Evolutionary conservation across 257 asterid species (phyloP), one percentile per base, ranked within the genome.

Genomic region (Buddleja alternifolia): DNA sequence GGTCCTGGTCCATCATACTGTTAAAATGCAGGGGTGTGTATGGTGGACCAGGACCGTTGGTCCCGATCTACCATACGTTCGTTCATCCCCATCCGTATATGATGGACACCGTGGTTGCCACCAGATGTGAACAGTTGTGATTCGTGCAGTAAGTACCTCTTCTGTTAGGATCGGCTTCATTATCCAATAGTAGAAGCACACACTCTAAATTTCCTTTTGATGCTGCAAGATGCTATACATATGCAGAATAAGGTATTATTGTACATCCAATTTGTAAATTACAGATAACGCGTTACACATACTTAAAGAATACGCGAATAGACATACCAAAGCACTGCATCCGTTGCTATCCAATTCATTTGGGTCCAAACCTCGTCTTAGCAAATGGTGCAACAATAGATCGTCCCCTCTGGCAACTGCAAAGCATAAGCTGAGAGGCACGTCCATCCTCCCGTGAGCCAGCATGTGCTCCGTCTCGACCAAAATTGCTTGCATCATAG

Each of bases 361-460:
- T 8, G 95, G 90, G 74, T 92, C 90, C 71, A 71, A 39, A 9
- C 95, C 95, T 45, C 79, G 85, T 80, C 73, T 83, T 23, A 92
- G 78, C 85, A 92, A 54, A 65, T 87, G 91, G 60, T 81, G 75
- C 82, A 89, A 74, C 81, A 92, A 72, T 12, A 84, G 73, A 62
- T 81, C 89, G 56, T 89, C 96, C 32, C 88, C 92, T 70, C 96
- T 81, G 52, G 55, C 85, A 25, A 94, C 96, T 42, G 98, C 96
- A 76, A 92, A 92, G 81, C 90, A 83, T 70, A 92, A 79, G 82
- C 84, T 92, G 41, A 89, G 92, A 66, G 96, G 98, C 80, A 92
- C 63, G 45, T 86, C 94, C 89, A 83, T 81, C 66, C 82, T 87
- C 66, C 98, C 96, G 20, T 84, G 87, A 56, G 94, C 86, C 69